Base-by-base conservation (phyloP, 2,329 filamentous ascomycete species). In the Fusarium sp. region DNA sequence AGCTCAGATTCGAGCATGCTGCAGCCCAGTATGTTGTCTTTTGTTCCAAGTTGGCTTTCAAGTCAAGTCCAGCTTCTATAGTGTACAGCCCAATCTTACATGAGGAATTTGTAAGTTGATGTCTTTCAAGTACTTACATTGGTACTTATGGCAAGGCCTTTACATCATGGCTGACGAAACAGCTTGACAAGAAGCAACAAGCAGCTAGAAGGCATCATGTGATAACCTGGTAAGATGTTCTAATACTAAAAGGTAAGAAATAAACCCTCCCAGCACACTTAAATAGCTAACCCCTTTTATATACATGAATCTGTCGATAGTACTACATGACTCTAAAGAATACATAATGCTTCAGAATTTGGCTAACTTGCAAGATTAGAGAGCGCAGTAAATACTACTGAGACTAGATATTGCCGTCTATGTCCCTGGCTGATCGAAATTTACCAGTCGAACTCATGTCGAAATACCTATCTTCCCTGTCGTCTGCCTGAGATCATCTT, bases 181-280 rank as follows among this genome's bases (percentile, higher is more conserved):
- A 26, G 1, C 26, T 12, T 14, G 7, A 26, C 0, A 6, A 7
- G 6, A 20, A 22, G 33, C 13, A 12, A 22, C 7, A 12, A 8
- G 18, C 2, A 8, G 13, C 18, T 15, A 15, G 22, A 6, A 0
- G 13, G 7, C 3, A 6, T 7, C 5, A 26, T 20, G 14, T 15
- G 18, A 12, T 36, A 22, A 26, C 7, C 8, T 22, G 9, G 3
- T 12, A 52, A 26, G n/a, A 15, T 12, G 2, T 2, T 22, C 9
- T 6, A 15, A 20, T 3, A 24, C 24, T 20, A 3, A 20, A 20
- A 36, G 35, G 3, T 18, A 12, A 35, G 17, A 31, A 31, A 6
- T 7, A 12, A 8, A 4, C 10, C 14, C n/a, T 20, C 18, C 0
- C 2, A 26, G 13, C 3, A 20, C 4, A 7, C 10, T 24, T 10